Evolutionary conservation across 2,329 filamentous ascomycete species (phyloP).

Genomic region (Cryphonectria carpinicola): DNA sequence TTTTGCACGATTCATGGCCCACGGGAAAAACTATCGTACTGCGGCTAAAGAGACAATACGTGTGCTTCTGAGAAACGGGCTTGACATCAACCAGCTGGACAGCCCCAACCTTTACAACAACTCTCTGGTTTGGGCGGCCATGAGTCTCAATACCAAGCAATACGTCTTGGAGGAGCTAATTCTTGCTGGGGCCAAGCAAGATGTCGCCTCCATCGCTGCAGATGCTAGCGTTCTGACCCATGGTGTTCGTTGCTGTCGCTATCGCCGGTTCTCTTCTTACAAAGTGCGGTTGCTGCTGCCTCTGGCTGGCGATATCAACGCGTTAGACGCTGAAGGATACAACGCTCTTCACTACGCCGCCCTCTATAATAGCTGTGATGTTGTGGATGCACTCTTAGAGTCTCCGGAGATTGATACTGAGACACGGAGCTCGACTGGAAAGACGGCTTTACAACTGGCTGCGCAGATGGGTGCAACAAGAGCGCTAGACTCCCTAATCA

Average conservation of each 20-base stretch:
- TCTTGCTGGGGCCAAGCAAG: not conserved
- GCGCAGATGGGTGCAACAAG: not conserved
- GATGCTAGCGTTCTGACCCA: too few relatives aligned
- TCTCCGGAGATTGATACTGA: not conserved
- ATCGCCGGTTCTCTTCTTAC: too few relatives aligned
- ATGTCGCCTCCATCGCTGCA: not conserved
- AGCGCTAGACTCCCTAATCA: not conserved
- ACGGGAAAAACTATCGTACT: not conserved
- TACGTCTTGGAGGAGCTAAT: conserved; percentile 2
- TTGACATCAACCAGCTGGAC: conserved; percentile 3
- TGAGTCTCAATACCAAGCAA: not conserved
- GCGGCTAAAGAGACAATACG: not conserved
- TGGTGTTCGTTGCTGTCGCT: too few relatives aligned
- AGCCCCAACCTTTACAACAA: not conserved
- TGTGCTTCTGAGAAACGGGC: not conserved
- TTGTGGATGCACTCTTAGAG: not conserved
- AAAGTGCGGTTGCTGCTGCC: not conserved
- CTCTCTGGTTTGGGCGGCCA: not conserved
- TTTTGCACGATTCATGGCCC: conserved; percentile 3
- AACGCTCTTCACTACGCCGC: not conserved
- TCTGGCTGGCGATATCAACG: not conserved
- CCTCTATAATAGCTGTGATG: not conserved
- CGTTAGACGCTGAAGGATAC: not conserved
- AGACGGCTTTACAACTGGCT: conserved; percentile 2
- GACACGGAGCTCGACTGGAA: not conserved